Conservation (phyloP, 768 basidiomycete species). For the Leccinum arenicola region DNA sequence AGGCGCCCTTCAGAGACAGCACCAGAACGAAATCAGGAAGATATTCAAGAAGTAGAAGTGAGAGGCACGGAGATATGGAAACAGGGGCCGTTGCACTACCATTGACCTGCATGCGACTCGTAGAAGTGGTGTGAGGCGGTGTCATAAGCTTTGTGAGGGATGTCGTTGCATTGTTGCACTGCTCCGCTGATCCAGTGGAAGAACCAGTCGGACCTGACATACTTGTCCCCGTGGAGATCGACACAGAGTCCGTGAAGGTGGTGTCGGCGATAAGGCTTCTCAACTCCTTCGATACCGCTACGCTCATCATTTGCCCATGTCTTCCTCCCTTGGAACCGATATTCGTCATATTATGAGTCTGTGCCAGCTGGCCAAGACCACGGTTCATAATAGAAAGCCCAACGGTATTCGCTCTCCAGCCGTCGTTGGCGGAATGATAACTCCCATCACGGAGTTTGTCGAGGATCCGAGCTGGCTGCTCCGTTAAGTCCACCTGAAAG, state of each 20-base stretch:
- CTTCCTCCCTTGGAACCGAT: slow-evolving; percentile 23
- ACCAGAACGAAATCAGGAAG: slow-evolving; percentile 85
- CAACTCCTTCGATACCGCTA: slow-evolving; percentile 52
- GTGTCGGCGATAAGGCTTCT: slow-evolving; percentile 46
- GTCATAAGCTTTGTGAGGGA: slow-evolving; percentile 22
- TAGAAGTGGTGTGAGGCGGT: slow-evolving; percentile 17
- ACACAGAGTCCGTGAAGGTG: slow-evolving; percentile 47
- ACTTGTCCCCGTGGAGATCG: slow-evolving; percentile 41
- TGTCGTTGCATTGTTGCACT: slow-evolving; percentile 5
- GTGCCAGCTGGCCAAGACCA: slow-evolving; percentile 11
- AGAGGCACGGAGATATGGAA: slow-evolving; percentile 38
- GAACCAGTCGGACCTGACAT: slow-evolving; percentile 27
- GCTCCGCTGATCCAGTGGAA: slow-evolving; percentile 12
- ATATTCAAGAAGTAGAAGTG: slow-evolving; percentile 53
- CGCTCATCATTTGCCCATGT: slow-evolving; percentile 26
- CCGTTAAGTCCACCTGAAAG: slow-evolving; percentile 91
- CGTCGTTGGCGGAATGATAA: slow-evolving; percentile 63
- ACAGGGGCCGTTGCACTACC: slow-evolving; percentile 34
- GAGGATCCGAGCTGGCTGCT: slow-evolving; percentile 82
- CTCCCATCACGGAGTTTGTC: slow-evolving; percentile 76
- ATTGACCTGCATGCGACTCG: slow-evolving; percentile 9
- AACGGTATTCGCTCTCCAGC: slow-evolving; percentile 5
- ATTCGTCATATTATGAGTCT: slow-evolving; percentile 19
- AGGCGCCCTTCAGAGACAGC: slow-evolving; percentile 86
- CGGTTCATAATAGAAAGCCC: not conserved